A percentile compares a stretch with the other conserved stretches of the same genome.
phyloP scores from a whole-genome alignment of 73 alveolate species.

The Blepharisma japonicum region DNA sequence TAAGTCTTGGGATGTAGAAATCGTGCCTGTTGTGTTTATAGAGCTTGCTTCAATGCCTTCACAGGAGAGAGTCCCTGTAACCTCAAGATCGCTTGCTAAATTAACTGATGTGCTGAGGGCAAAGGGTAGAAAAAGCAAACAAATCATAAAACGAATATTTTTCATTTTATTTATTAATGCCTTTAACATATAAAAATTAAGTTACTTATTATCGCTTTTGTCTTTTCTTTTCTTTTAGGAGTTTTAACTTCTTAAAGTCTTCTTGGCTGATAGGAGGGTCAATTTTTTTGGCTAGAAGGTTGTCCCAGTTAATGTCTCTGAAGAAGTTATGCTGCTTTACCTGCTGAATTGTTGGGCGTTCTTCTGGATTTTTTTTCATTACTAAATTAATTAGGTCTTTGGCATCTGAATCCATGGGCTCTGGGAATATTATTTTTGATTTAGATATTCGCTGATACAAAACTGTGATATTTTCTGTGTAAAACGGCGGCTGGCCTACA shows the following conservation, averaged over 20 bases:
- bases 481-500: constrained; percentile 65
- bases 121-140: too few relatives aligned
- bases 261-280: constrained; percentile 72
- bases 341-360: constrained; percentile 51
- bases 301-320: constrained; percentile 92
- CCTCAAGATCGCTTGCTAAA: too few relatives aligned
- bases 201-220: too few relatives aligned
- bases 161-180: too few relatives aligned
- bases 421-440: background rate
- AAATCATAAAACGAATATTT: too few relatives aligned
- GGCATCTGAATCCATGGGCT: background rate
- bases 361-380: constrained; percentile 32
- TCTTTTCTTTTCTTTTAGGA: too few relatives aligned
- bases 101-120: too few relatives aligned
- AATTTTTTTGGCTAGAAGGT: constrained; percentile 67
- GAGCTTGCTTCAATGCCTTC: too few relatives aligned
- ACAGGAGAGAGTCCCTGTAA: too few relatives aligned
- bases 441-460: background rate
- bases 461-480: constrained; percentile 9
- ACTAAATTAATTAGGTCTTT: background rate
- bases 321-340: constrained; percentile 85
- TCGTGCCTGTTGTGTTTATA: too few relatives aligned
- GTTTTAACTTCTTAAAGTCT: background rate
- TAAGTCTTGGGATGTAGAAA: too few relatives aligned
- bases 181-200: too few relatives aligned